A percentile compares a stretch with the other conserved stretches of the same genome.
Evolutionary conservation across 2,329 filamentous ascomycete species (phyloP).

Genomic region (Alternaria alternata): DNA sequence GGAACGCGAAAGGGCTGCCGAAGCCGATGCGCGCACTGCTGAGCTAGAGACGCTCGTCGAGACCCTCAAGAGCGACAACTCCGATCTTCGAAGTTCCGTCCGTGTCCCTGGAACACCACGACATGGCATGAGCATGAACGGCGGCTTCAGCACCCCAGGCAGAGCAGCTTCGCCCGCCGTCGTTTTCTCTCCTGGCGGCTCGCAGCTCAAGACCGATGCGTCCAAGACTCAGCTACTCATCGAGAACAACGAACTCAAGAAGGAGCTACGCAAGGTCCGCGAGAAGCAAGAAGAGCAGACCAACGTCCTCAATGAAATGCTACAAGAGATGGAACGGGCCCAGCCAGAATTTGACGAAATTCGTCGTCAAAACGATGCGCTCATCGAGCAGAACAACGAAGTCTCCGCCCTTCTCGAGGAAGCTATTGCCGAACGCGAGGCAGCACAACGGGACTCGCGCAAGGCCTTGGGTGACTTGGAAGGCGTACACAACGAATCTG

Average conservation of each 20-base stretch:
- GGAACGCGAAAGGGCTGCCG: constrained; percentile 66
- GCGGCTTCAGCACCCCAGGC: constrained; percentile 58
- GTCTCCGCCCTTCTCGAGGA: constrained; percentile 81
- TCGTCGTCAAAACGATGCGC: constrained; percentile 78
- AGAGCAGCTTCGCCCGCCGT: constrained; percentile 60
- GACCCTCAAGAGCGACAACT: constrained; percentile 64
- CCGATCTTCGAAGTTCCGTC: constrained; percentile 50
- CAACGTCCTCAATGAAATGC: constrained; percentile 82
- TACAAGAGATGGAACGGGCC: constrained; percentile 83
- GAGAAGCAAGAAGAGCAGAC: constrained; percentile 77
- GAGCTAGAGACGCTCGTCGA: constrained; percentile 72
- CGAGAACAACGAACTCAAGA: constrained; percentile 70
- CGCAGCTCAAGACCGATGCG: constrained; percentile 62
- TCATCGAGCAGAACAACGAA: constrained; percentile 81
- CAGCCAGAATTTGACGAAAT: constrained; percentile 89
- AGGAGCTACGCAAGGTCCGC: constrained; percentile 76
- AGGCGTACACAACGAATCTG: constrained; percentile 69
- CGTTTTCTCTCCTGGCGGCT: constrained; percentile 62
- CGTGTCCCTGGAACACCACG: constrained; percentile 62
- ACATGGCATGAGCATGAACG: constrained; percentile 58
- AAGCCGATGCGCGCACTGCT: constrained; percentile 68
- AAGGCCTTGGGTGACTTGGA: constrained; percentile 79
- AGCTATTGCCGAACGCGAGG: constrained; percentile 80
- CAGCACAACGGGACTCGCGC: constrained; percentile 77
- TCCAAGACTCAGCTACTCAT: constrained; percentile 70